Percentiles rank a stretch among this genome's conserved stretches.
Conservation (phyloP, 2,329 filamentous ascomycete genomes). For the Diaporthe longicolla region DNA sequence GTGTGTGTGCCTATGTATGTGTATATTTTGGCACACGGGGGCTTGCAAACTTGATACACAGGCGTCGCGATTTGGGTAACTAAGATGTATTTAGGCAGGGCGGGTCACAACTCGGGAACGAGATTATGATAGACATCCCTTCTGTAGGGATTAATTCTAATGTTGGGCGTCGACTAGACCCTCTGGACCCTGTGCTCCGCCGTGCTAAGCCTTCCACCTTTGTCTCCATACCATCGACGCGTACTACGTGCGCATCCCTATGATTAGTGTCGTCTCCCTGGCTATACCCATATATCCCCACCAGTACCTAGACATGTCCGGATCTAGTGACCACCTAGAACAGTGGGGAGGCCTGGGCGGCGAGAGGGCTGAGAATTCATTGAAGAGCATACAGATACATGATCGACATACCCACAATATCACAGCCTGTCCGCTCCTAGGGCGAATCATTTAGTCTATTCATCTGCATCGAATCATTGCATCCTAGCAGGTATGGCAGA, state of each 20-base stretch:
- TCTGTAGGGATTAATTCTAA: conserved; percentile 41
- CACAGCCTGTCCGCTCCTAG: not conserved
- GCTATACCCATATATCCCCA: not conserved
- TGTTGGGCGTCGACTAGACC: conserved; percentile 37
- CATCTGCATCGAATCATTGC: conserved; percentile 10
- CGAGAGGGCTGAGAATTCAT: not conserved
- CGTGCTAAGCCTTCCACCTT: not conserved
- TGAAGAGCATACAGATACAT: not conserved
- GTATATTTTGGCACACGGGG: conserved; percentile 12
- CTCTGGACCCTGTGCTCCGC: conserved; percentile 5
- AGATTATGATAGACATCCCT: conserved; percentile 42
- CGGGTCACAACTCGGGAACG: conserved; percentile 36
- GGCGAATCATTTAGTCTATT: conserved; percentile 9
- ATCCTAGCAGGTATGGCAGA: conserved; percentile 20
- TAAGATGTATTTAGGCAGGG: conserved; percentile 36
- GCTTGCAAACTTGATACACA: conserved; percentile 15
- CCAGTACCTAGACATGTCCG: not conserved
- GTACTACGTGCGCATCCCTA: not conserved
- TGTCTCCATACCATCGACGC: not conserved
- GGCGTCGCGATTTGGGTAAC: conserved; percentile 38
- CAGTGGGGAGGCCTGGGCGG: not conserved
- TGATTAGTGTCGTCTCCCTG: not conserved
- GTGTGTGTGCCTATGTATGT: conserved; percentile 28
- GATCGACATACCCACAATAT: not conserved
- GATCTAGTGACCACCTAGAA: not conserved